Evolutionary conservation across 2,329 filamentous ascomycete genomes (phyloP).

Genomic region (Dactylellina cionopaga): DNA sequence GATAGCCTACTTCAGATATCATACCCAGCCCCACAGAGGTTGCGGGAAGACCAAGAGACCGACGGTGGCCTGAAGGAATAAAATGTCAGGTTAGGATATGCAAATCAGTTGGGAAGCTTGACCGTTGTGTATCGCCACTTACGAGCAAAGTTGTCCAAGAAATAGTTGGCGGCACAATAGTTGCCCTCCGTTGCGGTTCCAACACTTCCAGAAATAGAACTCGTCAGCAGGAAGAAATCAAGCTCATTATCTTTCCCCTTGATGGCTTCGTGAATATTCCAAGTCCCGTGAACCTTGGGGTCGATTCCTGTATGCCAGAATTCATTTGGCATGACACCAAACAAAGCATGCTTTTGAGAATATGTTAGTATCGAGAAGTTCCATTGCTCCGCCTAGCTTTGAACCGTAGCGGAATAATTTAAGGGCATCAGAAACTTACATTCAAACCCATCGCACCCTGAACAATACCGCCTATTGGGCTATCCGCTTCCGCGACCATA

Average conservation of each 20-base stretch:
- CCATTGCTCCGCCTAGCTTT: background rate
- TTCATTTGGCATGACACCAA: constrained; percentile 55
- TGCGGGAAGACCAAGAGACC: constrained; percentile 57
- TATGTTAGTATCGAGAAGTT: background rate
- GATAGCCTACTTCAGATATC: no score
- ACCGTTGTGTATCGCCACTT: constrained; percentile 56
- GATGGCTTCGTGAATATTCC: constrained; percentile 67
- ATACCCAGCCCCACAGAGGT: no score
- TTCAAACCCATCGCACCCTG: constrained; percentile 59
- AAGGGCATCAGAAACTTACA: background rate
- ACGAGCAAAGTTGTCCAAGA: constrained; percentile 59
- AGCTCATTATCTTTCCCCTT: constrained; percentile 57
- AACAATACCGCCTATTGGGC: constrained; percentile 58
- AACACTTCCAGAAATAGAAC: constrained; percentile 59
- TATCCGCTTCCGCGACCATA: constrained; percentile 5
- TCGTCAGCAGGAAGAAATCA: constrained; percentile 64
- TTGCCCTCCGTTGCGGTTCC: constrained; percentile 63
- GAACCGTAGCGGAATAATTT: no score
- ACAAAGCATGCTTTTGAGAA: constrained; percentile 55
- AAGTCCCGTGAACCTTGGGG: constrained; percentile 61
- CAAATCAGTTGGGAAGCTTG: constrained; percentile 29
- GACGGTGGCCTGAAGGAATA: constrained; percentile 55
- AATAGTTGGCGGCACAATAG: constrained; percentile 64
- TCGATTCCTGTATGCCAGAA: constrained; percentile 56
- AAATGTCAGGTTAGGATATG: no score